Evolutionary conservation across 2,329 filamentous ascomycete species (phyloP), one percentile per base, ranked within the genome.

Genomic region (Colletotrichum euphorbiae): DNA sequence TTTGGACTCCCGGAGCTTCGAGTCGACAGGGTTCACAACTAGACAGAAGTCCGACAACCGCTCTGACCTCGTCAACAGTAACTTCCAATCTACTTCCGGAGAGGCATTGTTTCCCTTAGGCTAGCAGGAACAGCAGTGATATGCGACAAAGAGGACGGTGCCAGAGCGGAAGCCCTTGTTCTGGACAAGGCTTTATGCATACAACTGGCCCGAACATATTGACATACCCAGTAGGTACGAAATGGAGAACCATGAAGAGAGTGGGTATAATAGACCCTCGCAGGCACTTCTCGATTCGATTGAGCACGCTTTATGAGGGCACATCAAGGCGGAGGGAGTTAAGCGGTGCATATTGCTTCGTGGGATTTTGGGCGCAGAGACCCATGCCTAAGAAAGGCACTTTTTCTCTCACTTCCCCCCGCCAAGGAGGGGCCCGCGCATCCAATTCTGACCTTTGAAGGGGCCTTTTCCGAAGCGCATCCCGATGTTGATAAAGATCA

Each of bases 331-430:
- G 8, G 36, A 19, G 15, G 21, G 21, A 40, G 36, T 15, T 31
- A 31, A 43, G 12, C 31, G 45, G 15, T 40, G 4, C 60, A 38
- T 15, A 21, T 38, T 38, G 38, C 60, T 64, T 51, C 65, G 54
- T 59, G 46, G 54, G 60, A 65, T 54, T 40, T n/a, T 11, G 52
- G 54, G 52, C 43, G 43, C 54, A 64, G 31, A 65, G 60, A 68
- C 61, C 42, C 52, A 59, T 65, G 46, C 33, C 43, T 50, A 48
- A 45, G 19, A 45, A 54, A 64, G 45, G 19, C 19, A 57, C 33
- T 38, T 5, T 9, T 40, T 15, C 17, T 24, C 3, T 38, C 52
- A 12, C 12, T 2, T 21, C 43, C 45, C 45, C 15, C 51, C 24
- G 38, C 45, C 33, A 17, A 9, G 51, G 2, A 11, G 17, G 13